Evolutionary conservation across 2,329 filamentous ascomycete species (phyloP).

Genomic region (Curvularia sp.): DNA sequence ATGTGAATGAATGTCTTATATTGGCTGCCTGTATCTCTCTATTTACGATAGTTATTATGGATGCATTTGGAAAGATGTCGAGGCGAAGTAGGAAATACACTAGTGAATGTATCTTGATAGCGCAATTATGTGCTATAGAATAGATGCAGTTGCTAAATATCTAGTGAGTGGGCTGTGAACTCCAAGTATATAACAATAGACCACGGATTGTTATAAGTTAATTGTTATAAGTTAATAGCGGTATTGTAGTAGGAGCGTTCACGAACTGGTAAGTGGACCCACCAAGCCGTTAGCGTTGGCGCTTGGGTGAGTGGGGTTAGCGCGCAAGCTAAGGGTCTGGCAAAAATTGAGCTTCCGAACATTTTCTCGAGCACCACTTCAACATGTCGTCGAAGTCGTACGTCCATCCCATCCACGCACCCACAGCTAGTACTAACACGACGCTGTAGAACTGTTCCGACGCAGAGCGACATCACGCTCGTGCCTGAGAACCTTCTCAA

Average conservation of each 20-base stretch:
- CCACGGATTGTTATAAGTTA: neutral
- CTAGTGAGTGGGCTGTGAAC: neutral
- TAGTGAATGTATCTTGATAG: neutral
- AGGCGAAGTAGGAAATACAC: neutral
- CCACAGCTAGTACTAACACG: conserved; percentile 57
- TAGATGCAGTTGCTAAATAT: too few relatives aligned
- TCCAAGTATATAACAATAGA: neutral
- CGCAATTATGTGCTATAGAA: neutral
- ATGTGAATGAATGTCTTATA: neutral
- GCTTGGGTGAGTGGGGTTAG: conserved; percentile 13
- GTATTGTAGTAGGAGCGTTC: neutral
- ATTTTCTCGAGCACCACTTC: conserved; percentile 58
- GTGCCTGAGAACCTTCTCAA: conserved; percentile 99
- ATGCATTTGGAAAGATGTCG: neutral
- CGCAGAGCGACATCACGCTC: conserved; percentile 85
- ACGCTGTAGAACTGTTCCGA: conserved; percentile 79
- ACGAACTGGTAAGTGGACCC: neutral
- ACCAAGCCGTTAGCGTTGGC: neutral
- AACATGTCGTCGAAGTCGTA: conserved; percentile 60
- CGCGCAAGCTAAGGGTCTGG: conserved; percentile 17
- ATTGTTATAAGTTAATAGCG: neutral
- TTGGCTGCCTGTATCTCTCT: neutral
- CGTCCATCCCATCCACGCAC: conserved; percentile 54
- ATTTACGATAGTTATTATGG: neutral
- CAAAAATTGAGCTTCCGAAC: conserved; percentile 27